Base-by-base conservation (phyloP, 495 filamentous ascomycete genomes). In the Podospora tetraspora region DNA sequence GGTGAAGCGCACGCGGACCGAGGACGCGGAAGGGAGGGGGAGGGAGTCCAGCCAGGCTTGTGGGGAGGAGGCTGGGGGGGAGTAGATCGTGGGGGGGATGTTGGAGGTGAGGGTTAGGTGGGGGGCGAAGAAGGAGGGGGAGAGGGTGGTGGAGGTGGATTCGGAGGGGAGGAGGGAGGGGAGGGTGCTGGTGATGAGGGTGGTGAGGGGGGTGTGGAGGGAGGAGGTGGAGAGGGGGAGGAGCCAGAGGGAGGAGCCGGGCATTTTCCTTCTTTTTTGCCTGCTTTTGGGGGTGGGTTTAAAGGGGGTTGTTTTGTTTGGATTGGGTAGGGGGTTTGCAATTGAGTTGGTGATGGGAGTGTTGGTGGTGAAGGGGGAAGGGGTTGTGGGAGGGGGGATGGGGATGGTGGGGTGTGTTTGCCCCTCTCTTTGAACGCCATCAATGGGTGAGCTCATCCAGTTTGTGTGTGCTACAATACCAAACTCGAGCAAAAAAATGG, bases 91-190 rank as follows among this genome's bases (percentile, higher is more conserved):
- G 0, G 75, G 73, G 1, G 65, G 19, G 57, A 78, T 72, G 6
- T 63, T 68, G 3, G 67, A 71, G n/a, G 75, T 77, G 22, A 78
- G 72, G 19, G 76, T 78, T n/a, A 78, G 59, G 64, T 78, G 76
- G 0, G 75, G 68, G 6, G 68, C 25, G 57, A 78, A 78, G 59
- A 68, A 77, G 21, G 73, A 66, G 0, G 72, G 73, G 23, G 56
- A 57, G 22, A 74, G 24, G 37, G 24, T 59, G 13, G 67, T 24
- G 27, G 57, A 57, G 7, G 71, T n/a, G 3, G 73, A 29, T n/a
- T 74, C 69, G 23, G 19, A 25, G 59, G 74, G 76, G 64, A 76
- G 74, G 57, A 37, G 23, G 22, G 70, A 3, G 25, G 74, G 76
- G 25, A 78, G 70, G 21, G 70, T 71, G 23, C 16, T 12, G 7